Evolutionary conservation across 202 grass and related monocot species (phyloP), one percentile per base, ranked within the genome.

Genomic region (Schoenoplectus tabernaemontani): DNA sequence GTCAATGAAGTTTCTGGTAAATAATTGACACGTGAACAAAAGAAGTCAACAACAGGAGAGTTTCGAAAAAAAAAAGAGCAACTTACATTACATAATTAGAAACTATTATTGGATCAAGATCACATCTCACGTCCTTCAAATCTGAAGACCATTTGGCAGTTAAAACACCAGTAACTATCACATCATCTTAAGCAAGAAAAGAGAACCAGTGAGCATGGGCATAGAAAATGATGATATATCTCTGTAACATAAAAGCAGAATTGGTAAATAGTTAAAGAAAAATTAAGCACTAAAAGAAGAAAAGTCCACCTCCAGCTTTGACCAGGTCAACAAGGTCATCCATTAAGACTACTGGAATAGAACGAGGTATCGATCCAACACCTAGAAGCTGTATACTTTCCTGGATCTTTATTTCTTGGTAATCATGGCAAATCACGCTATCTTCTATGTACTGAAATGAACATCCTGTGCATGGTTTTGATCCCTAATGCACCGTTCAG

Each of bases 361-460:
- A 97, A 61, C 91, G 94, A 69, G 94, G 94, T 84, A 97, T 92
- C 38, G 89, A 97, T 23, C 94, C 91, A 87, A 97, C 73, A 67
- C 88, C 89, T 44, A 97, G 66, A 87, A 93, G 87, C 54, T 93
- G 94, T 76, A 87, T 64, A 5, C 90, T 89, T 90, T 97, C 94
- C 89, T 97, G 94, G 57, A 97, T 97, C 87, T 97, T 97, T 63
- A 97, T 92, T 86, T 97, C 94, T 76, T 97, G 94, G 57, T 93
- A 97, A 86, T 93, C 94, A 69, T 77, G 94, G 57, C 94, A 97
- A 33, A 64, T 65, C 46, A 87, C 88, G 63, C 61, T 94, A 87
- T 81, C 87, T 84, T 92, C 87, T 74, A 90, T 63, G 4, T 79
- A 74, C 24, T 87, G 63, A 67, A 97, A 97, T 64, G 84, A 84